Base-by-base conservation (phyloP, 768 basidiomycete species). In the Scleroderma citrinum region DNA sequence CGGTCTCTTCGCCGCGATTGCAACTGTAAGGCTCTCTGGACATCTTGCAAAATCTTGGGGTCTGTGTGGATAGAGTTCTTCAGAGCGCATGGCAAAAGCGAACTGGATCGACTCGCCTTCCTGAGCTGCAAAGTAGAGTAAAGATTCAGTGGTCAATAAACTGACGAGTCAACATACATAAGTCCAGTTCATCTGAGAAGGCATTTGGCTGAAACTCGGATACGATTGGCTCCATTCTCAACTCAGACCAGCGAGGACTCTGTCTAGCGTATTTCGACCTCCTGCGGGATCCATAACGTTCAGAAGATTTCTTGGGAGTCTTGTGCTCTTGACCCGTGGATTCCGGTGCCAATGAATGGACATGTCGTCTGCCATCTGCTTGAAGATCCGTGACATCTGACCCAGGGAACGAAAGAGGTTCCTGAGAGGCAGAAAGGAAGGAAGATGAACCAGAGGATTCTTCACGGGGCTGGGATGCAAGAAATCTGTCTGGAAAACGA, bases 1-100 rank as follows among this genome's bases (percentile, higher is more conserved):
- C 86, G 80, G 44, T 85, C 85, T 57, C 88, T 87, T 23, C 86
- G 78, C 42, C 83, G 76, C 23, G 85, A 83, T 64, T 89, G 88
- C 45, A 87, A 67, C 49, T 78, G 80, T 26, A 91, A 60, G 5
- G 85, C 87, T 46, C 81, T 79, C 56, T 89, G 85, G 6, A 91
- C 85, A 53, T 90, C 88, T 62, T 85, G 86, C 46, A 90, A 63
- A 53, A 91, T 83, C 56, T 75, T 76, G n/a, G 87, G 85, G 69
- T 91, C 87, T 91, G 59, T 26, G 44, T 29, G 19, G 26, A 41
- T 34, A 54, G 48, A 26, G 40, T 53, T 47, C 30, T 51, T 56
- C 46, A 64, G 41, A 35, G 21, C 38, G 48, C 14, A 29, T 13
- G 26, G 30, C 8, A 11, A 48, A 41, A 47, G 29, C 26, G 48